Percentiles rank a stretch among this genome's conserved stretches.
Evolutionary conservation across 208 protist species (phyloP).

Genomic region (Leishmania martiniquensis): DNA sequence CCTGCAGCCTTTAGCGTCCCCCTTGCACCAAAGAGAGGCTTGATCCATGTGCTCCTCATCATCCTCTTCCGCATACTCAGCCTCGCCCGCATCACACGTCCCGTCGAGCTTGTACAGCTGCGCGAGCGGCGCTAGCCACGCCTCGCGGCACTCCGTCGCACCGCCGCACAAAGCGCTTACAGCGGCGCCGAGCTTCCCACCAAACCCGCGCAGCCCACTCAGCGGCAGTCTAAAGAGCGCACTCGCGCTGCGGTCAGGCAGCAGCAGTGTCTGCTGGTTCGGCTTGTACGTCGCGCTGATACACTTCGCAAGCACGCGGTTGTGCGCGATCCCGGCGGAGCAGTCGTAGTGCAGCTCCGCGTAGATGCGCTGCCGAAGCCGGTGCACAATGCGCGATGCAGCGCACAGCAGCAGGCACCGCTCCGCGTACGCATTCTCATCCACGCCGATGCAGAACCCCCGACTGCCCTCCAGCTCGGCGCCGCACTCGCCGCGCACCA

Average conservation of each 20-base stretch:
- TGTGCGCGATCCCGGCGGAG: slow-evolving; percentile 87
- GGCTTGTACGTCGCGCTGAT: slow-evolving; percentile 85
- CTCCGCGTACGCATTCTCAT: slow-evolving; percentile 31
- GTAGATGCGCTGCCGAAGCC: slow-evolving; percentile 39
- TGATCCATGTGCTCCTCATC: not conserved
- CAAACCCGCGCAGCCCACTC: slow-evolving; percentile 36
- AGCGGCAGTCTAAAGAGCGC: slow-evolving; percentile 49
- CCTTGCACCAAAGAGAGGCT: too few species aligned
- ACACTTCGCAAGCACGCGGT: slow-evolving; percentile 82
- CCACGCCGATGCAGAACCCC: slow-evolving; percentile 30
- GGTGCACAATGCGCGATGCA: slow-evolving; percentile 34
- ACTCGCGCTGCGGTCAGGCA: slow-evolving; percentile 54
- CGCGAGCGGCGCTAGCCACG: slow-evolving; percentile 50
- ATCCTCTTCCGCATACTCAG: slow-evolving; percentile 16
- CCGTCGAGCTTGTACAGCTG: slow-evolving; percentile 17
- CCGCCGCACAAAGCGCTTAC: slow-evolving; percentile 51
- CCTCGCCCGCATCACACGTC: slow-evolving; percentile 2
- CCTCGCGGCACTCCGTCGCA: slow-evolving; percentile 44
- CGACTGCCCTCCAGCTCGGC: slow-evolving; percentile 33
- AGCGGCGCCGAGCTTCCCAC: slow-evolving; percentile 84
- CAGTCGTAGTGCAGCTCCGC: slow-evolving; percentile 79
- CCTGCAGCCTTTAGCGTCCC: slow-evolving; percentile 53
- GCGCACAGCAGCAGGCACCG: slow-evolving; percentile 65
- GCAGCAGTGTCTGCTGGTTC: slow-evolving; percentile 81
- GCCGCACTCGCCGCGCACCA: slow-evolving; percentile 33